Conservation (phyloP, 768 basidiomycete species). For the Paxillus involutus region DNA sequence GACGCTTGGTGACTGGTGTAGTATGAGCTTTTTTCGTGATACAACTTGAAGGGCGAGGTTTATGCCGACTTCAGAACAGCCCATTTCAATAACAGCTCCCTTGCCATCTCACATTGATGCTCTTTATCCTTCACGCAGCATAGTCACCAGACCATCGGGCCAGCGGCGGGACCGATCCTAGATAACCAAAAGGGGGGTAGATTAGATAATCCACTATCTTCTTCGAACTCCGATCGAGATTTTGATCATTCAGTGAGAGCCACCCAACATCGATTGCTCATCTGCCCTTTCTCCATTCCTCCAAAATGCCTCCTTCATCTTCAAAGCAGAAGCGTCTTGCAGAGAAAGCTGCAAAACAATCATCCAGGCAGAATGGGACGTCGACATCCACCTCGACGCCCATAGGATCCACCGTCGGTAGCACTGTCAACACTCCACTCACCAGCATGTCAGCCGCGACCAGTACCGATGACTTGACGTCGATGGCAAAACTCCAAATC, state of each 20-base stretch:
- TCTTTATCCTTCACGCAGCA: too few species aligned
- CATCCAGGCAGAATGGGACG: conserved; percentile 49
- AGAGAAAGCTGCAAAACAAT: conserved; percentile 87
- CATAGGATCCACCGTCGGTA: conserved; percentile 63
- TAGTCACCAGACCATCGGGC: too few species aligned
- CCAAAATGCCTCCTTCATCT: conserved; percentile 69
- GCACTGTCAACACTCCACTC: conserved; percentile 71
- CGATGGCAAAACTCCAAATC: conserved; percentile 87
- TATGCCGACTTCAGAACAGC: too few species aligned
- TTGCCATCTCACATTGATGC: too few species aligned
- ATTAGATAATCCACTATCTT: conserved; percentile 26
- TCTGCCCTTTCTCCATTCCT: conserved; percentile 8
- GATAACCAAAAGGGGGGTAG: conserved; percentile 5
- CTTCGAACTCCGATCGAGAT: conserved; percentile 18
- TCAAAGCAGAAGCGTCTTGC: conserved; percentile 93
- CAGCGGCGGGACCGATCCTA: neutral
- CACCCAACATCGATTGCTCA: conserved; percentile 26
- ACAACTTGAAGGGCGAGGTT: too few species aligned
- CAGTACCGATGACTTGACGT: conserved; percentile 75
- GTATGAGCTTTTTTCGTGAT: too few species aligned
- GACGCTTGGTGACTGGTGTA: too few species aligned
- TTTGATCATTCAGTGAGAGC: neutral
- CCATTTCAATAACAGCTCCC: too few species aligned
- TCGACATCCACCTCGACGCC: conserved; percentile 58
- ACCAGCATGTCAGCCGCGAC: conserved; percentile 80